These are phyloP conservation scores for Volvox africanus DNA, from an alignment of 139 green algal genomes.

Conservation along the genomic window DNA sequence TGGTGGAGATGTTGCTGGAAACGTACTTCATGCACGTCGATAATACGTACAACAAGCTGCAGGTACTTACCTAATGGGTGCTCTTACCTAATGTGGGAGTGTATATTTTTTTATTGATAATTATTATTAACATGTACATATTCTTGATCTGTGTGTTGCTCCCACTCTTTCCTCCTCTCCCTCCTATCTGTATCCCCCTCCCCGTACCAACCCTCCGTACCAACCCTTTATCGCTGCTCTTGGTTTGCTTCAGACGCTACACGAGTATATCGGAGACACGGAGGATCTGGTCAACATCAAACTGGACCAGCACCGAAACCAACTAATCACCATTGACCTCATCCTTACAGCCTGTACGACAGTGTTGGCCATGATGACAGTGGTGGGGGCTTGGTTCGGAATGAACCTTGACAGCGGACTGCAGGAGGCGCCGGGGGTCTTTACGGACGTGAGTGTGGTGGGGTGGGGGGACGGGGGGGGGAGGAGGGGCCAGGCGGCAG, in stretches of 20 bases:
- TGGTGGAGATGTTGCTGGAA: slow-evolving; percentile 87
- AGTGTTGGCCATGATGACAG: slow-evolving; percentile 48
- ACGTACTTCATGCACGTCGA: slow-evolving; percentile 72
- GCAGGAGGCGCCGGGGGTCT: slow-evolving; percentile 45
- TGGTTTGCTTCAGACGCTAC: slow-evolving; percentile 53
- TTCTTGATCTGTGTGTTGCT: background rate
- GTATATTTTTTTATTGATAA: no score
- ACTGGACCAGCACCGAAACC: slow-evolving; percentile 91
- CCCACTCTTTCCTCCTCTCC: background rate
- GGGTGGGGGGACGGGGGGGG: no score
- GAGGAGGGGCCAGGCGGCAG: background rate
- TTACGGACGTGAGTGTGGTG: slow-evolving; percentile 49
- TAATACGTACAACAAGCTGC: slow-evolving; percentile 83
- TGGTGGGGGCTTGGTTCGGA: slow-evolving; percentile 78
- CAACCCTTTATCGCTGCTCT: background rate
- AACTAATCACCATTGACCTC: slow-evolving; percentile 87
- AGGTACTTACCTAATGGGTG: slow-evolving; percentile 69
- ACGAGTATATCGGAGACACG: slow-evolving; percentile 71
- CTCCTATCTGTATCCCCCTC: background rate
- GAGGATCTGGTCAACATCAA: slow-evolving; percentile 90
- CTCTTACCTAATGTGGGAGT: no score
- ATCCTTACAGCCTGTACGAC: slow-evolving; percentile 81
- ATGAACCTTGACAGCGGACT: slow-evolving; percentile 90
- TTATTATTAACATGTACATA: no score
- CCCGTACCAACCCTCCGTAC: no score